Evolutionary conservation across 164 flowering plant genomes (phyloP), one percentile per base, ranked within the genome.

Genomic region (Vitis cinerea): DNA sequence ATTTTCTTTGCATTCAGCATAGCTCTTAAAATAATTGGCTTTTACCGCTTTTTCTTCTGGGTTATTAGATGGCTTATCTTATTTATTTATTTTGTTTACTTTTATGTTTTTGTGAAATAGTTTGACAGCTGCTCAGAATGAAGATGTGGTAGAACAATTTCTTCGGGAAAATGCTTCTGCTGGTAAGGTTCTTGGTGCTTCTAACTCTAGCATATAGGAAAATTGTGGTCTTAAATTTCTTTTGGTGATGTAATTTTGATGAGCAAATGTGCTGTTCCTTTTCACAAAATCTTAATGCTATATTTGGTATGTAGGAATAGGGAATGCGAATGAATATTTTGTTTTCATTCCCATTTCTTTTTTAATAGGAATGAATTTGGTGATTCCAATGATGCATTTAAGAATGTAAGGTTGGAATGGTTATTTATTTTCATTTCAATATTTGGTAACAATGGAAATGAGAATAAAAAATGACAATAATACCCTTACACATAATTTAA

Each of bases 91-190:
- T 68, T 50, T 23, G 9, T 37, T 37, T 37, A 55, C 27, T 23
- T 23, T 66, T 55, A 15, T n/a, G 9, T 12, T 63, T 63, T 49
- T 63, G 47, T 72, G 69, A 16, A 68, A 70, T 72, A 92, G 98
- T 77, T 85, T 95, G 69, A 95, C 98, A 9, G 77, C 84, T 74
- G 86, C 97, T 62, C 98, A 95, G 72, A 95, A 93, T 75, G 99
- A 93, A 80, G 89, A 87, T 73, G 86, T 95, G 60, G 86, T 95
- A 61, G 82, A 86, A 76, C 86, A 77, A 60, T 92, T 95, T 63
- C 92, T 95, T 19, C 73, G 72, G 61, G 83, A 78, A 48, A 81
- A 88, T 82, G 62, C 86, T 37, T 82, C 84, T 63, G 96, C 97
- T 69, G 90, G 99, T 94, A 74, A 69, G 77, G 16, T 66, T 16